Base-by-base conservation (phyloP, 768 basidiomycete species). In the Suillus clintonianus region DNA sequence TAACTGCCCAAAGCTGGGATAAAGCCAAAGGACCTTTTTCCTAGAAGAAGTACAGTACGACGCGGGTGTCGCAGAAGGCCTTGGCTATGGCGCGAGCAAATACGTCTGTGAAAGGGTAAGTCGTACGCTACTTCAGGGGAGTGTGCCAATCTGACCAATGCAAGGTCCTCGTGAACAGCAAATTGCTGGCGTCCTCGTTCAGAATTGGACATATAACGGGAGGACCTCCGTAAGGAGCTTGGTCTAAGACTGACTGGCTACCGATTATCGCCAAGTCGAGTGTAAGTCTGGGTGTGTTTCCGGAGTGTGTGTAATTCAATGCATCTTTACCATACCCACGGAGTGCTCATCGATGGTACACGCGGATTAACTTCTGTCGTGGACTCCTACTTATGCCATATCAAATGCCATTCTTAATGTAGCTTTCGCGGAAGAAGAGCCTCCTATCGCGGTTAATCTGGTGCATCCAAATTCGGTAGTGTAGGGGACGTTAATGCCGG, bases 51-150 rank as follows among this genome's bases (percentile, higher is more conserved):
- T 68, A 1, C 22, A 73, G 0, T 54, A 43, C 30, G 71, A 71
- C 55, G 60, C 70, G 5, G 67, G 58, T n/a, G 73, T 78, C 6
- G 71, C 72, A 9, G 68, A 71, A 30, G 77, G 73, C 27, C 60
- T 57, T 39, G 78, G 77, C 1, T 78, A 79, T 47, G 76, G 76
- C 1, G 78, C 76, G 53, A 65, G 70, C 11, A 79, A 79, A 59
- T 60, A 42, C 19, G 57, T 60, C 17, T 63, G 58, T 42, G 42
- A 63, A 34, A 13, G 17, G 15, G 47, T 60, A 22, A 11, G 27
- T 15, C 34, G 9, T 36, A 30, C 1, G 22, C 22, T 8, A 48
- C 59, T 30, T 30, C 13, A 17, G 41, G n/a, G 5, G 24, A 42
- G 37, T 9, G 11, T 13, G n/a, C 34, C 70, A 69, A 59, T 77